Conservation (phyloP, 441 rosid genomes). For the Arabidopsis hybrid region DNA sequence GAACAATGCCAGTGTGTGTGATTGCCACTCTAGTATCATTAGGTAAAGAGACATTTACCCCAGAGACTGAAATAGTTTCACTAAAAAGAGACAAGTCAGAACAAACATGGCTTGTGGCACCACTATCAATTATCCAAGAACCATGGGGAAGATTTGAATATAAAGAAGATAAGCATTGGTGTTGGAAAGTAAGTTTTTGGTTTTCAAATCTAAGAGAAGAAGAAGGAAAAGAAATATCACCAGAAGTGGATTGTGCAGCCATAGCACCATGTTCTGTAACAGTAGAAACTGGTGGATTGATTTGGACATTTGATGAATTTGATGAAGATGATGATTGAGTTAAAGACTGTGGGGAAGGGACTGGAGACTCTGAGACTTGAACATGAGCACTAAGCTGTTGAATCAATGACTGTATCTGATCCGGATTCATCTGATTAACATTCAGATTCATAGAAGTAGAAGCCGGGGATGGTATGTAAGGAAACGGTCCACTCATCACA, state of each 20-base stretch:
- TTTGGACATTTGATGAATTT: too few relatives aligned
- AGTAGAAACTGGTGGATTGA: too few relatives aligned
- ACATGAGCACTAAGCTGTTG: not conserved
- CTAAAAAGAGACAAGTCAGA: too few relatives aligned
- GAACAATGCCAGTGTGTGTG: too few relatives aligned
- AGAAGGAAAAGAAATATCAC: not conserved
- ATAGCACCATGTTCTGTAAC: not conserved
- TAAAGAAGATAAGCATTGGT: not conserved
- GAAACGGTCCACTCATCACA: too few relatives aligned
- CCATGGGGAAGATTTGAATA: not conserved
- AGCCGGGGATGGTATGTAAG: too few relatives aligned
- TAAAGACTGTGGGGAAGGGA: not conserved
- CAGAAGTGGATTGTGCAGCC: not conserved
- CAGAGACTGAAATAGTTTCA: too few relatives aligned
- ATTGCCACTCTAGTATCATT: too few relatives aligned
- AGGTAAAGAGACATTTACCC: too few relatives aligned
- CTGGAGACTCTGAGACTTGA: not conserved
- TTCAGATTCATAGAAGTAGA: not conserved
- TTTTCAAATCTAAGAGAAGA: not conserved
- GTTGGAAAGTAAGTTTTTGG: not conserved
- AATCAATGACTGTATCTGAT: not conserved
- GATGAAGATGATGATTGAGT: not conserved
- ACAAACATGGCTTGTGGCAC: too few relatives aligned
- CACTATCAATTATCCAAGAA: not conserved
- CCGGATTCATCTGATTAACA: not conserved